phyloP scores from a whole-genome alignment of 495 filamentous ascomycete species.

The Filosporella fistucella region DNA sequence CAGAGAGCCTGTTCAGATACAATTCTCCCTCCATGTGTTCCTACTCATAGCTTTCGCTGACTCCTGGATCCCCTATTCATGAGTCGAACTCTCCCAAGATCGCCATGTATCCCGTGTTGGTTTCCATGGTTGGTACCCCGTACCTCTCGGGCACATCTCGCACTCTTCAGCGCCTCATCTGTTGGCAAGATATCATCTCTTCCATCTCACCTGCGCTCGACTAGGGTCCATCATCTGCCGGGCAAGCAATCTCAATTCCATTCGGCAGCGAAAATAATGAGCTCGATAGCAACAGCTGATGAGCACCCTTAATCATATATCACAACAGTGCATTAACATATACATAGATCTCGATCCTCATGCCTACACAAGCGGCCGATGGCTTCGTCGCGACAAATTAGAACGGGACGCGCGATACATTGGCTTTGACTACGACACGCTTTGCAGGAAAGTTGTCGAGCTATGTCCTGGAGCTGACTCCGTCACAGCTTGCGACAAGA shows the following conservation, averaged over 20 bases:
- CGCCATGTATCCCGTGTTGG: too few relatives aligned
- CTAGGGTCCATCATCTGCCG: neutral
- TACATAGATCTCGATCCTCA: neutral
- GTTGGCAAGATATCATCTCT: too few relatives aligned
- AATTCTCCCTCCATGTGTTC: too few relatives aligned
- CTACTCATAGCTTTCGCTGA: too few relatives aligned
- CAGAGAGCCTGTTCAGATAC: too few relatives aligned
- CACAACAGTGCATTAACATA: neutral
- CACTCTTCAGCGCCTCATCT: too few relatives aligned
- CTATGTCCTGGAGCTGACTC: constrained; percentile 26
- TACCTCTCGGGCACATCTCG: neutral
- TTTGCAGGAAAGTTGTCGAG: constrained; percentile 28
- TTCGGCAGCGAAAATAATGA: neutral
- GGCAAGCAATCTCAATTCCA: neutral
- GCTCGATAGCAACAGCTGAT: neutral
- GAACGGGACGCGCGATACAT: constrained; percentile 34
- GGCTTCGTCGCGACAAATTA: too few relatives aligned
- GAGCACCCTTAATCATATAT: neutral
- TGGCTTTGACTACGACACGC: constrained; percentile 34
- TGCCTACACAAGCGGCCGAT: too few relatives aligned
- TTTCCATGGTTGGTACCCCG: neutral
- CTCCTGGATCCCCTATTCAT: too few relatives aligned
- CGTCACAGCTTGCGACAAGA: constrained; percentile 31
- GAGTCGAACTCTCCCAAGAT: too few relatives aligned
- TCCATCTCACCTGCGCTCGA: too few relatives aligned